Conservation (phyloP, 2,329 filamentous ascomycete genomes). For the Claviceps sp. region DNA sequence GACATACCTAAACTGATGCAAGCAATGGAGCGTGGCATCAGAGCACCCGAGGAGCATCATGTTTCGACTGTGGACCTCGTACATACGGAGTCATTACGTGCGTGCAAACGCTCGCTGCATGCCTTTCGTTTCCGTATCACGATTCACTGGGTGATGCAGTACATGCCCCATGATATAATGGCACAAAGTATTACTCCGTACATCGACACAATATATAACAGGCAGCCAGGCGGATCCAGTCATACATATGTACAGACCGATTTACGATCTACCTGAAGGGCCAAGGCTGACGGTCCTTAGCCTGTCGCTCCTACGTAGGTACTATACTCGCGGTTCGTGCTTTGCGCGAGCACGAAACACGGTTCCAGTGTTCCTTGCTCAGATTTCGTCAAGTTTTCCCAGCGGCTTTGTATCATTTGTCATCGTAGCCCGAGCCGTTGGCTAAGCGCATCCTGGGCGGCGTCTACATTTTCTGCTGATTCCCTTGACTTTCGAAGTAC, state of each 20-base stretch:
- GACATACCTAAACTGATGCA: background rate
- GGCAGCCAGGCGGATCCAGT: background rate
- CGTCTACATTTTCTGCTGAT: background rate
- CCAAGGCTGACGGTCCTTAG: background rate
- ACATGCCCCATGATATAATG: constrained; percentile 19
- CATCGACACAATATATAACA: background rate
- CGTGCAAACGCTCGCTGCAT: background rate
- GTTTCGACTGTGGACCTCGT: background rate
- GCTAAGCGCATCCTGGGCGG: background rate
- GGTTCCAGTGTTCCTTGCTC: background rate
- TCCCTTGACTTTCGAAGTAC: background rate
- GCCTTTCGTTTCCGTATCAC: background rate
- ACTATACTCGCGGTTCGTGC: background rate
- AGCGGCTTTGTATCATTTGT: background rate
- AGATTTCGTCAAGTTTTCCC: background rate
- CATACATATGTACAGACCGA: no score
- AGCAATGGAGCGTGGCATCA: background rate
- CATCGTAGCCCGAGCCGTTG: background rate
- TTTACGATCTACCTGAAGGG: background rate
- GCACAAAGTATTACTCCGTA: constrained; percentile 6
- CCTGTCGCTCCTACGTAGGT: background rate
- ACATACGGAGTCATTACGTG: background rate
- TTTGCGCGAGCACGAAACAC: background rate
- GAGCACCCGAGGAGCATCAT: background rate
- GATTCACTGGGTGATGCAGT: background rate